Base-by-base conservation (phyloP, 176 grass and related monocot genomes). In the Triticum dicoccoides region DNA sequence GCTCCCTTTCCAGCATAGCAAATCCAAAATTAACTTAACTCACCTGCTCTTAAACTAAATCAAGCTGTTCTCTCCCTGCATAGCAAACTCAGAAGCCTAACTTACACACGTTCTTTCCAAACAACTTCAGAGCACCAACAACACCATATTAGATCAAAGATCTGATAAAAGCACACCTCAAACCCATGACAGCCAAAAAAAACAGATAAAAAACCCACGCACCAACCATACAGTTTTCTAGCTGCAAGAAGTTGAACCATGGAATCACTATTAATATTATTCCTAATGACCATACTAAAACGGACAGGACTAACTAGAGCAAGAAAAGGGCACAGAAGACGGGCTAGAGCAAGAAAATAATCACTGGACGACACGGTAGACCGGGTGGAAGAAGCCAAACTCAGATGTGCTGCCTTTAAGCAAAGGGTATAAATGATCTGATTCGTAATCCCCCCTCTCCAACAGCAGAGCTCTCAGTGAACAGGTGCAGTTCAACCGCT, bases 241-340 rank as follows among this genome's bases (percentile, higher is more conserved):
- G 23, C 54, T 79, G 68, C 68, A 76, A 41, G 69, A 34, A 51
- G 68, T 38, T 76, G 27, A 23, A 33, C 27, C n/a, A 83, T 33
- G 17, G 78, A 77, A 82, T 37, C 39, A 72, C n/a, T 82, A 5
- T n/a, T 82, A n/a, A 63, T 77, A 42, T 81, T 77, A 11, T 76
- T 25, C 9, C 27, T 61, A 69, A 24, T 59, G 61, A 24, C 15
- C 35, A 38, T 27, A 27, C 25, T 41, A 65, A 35, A 73, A 30
- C 42, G 11, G 1, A 63, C 10, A 47, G 6, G 0, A 21, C 56
- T 59, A 45, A 17, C 5, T 69, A 61, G 25, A 80, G 82, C 34
- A 32, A 80, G 27, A 85, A 68, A 80, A 21, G 80, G 66, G 79
- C 14, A 82, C 15, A 9, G 11, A 35, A 25, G 72, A 76, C 20